These are phyloP conservation scores for Blastobotrys elegans DNA, from an alignment of 1,139 yeast species.

Conservation along the genomic window DNA sequence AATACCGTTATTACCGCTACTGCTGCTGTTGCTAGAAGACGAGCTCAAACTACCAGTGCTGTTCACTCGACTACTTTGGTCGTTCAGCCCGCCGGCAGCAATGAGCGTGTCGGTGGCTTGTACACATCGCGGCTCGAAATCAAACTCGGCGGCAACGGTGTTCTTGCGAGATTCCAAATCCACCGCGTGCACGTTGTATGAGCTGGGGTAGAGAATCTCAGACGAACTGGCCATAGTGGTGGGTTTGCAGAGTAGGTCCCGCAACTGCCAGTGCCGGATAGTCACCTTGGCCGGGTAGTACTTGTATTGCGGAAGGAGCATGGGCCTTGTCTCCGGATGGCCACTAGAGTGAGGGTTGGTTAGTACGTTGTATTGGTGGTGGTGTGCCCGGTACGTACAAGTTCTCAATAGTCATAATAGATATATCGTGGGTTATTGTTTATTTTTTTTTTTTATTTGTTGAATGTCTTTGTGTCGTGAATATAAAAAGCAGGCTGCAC, in stretches of 20 bases:
- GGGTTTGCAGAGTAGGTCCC: slow-evolving; percentile 57
- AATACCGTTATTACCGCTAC: not conserved
- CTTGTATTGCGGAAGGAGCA: slow-evolving; percentile 21
- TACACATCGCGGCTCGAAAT: slow-evolving; percentile 65
- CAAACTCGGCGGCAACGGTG: slow-evolving; percentile 43
- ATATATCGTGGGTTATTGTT: too few relatives aligned
- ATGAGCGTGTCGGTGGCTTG: slow-evolving; percentile 53
- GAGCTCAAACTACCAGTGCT: slow-evolving; percentile 16
- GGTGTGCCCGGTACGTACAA: too few relatives aligned
- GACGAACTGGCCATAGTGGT: slow-evolving; percentile 23
- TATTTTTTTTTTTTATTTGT: too few relatives aligned
- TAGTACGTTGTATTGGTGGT: too few relatives aligned
- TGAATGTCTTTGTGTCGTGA: too few relatives aligned
- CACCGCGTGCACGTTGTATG: slow-evolving; percentile 42
- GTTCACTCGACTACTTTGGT: slow-evolving; percentile 11
- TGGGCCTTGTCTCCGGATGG: slow-evolving; percentile 15
- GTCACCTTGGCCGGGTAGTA: slow-evolving; percentile 27
- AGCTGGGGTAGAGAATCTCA: slow-evolving; percentile 47
- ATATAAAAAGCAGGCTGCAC: too few relatives aligned
- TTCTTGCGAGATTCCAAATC: slow-evolving; percentile 38
- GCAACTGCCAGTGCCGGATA: slow-evolving; percentile 72
- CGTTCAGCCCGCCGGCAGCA: slow-evolving; percentile 68
- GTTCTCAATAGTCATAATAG: too few relatives aligned
- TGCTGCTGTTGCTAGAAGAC: not conserved
- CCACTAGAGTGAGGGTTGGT: too few relatives aligned